Evolutionary conservation across 2,329 filamentous ascomycete species (phyloP).

Genomic region (Epichloe uncinata): DNA sequence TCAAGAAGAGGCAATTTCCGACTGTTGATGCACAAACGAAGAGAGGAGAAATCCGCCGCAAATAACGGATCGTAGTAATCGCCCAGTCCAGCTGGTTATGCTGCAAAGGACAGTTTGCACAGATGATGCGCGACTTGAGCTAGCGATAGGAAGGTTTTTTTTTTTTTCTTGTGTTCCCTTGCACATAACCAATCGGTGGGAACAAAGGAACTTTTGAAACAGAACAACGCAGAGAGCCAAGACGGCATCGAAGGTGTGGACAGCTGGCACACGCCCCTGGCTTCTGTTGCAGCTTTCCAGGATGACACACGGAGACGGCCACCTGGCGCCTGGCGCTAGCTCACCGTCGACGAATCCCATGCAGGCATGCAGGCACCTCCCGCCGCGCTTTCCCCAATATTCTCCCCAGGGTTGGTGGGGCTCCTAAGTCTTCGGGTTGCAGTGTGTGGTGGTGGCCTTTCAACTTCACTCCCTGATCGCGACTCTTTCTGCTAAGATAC

Average conservation of each 20-base stretch:
- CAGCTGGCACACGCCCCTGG: conserved; percentile 1
- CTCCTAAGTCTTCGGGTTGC: neutral
- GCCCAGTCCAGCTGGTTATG: conserved; percentile 2
- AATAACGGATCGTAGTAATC: neutral
- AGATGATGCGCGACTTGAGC: neutral
- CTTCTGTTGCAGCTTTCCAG: neutral
- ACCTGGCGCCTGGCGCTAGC: neutral
- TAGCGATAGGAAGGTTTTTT: neutral
- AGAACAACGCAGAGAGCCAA: neutral
- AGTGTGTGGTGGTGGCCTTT: neutral
- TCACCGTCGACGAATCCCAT: neutral
- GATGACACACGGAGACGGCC: neutral
- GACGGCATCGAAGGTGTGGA: neutral
- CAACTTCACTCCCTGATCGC: conserved; percentile 1
- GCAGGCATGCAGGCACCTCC: neutral
- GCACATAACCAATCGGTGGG: too few species aligned
- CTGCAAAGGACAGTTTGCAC: conserved; percentile 1
- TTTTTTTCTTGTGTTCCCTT: too few species aligned
- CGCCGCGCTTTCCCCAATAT: neutral
- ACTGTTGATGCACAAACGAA: neutral
- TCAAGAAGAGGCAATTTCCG: neutral
- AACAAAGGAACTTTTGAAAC: too few species aligned
- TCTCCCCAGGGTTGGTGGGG: neutral
- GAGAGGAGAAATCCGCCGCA: neutral
- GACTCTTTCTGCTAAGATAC: neutral